Evolutionary conservation across 2,329 filamentous ascomycete species (phyloP), one percentile per base, ranked within the genome.

Genomic region (Aspergillus puulaauensis): DNA sequence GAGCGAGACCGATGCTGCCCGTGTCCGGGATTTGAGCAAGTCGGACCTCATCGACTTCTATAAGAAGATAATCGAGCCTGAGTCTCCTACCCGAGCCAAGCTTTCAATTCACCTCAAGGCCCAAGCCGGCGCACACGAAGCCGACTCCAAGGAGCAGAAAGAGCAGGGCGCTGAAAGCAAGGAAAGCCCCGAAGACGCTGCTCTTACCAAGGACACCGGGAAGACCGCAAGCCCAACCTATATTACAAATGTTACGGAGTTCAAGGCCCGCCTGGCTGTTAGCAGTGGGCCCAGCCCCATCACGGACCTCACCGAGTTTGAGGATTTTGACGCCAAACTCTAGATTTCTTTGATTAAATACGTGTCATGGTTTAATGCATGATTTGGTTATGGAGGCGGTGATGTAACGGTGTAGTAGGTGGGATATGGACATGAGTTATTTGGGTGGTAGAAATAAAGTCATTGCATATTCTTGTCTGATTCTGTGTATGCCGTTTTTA

Each of bases 241-340:
- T 52, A 92, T 98, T 66, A 86, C 85, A 47, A 90, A 96, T 70
- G 88, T 96, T 3, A 83, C 89, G 60, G 82, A 84, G 31, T 97
- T 89, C 83, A 96, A 95, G 81, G 86, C 90, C 0, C 81, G 85
- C 14, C 80, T 97, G 66, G 79, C 84, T 58, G 83, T 91, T 27
- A 95, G 87, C 62, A 81, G 83, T 21, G 93, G 90, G 1, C 86
- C 92, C 2, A 82, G 82, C 60, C 85, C 93, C 0, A 84, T 90
- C 31, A 87, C 84, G 69, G 89, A 95, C 64, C 74, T 98, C 56
- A 88, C 82, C 61, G 90, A 92, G 68, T 98, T 93, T 74, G 90
- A 96, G 72, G 93, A 97, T 59, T 80, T 88, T 59, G 91, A 90
- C 62, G 78, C 90, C 14, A 97, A 97, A 79, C 81, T 97, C 57